phyloP scores from a whole-genome alignment of 1,284 basidiomycete genomes.

The Irpex rosettiformis region DNA sequence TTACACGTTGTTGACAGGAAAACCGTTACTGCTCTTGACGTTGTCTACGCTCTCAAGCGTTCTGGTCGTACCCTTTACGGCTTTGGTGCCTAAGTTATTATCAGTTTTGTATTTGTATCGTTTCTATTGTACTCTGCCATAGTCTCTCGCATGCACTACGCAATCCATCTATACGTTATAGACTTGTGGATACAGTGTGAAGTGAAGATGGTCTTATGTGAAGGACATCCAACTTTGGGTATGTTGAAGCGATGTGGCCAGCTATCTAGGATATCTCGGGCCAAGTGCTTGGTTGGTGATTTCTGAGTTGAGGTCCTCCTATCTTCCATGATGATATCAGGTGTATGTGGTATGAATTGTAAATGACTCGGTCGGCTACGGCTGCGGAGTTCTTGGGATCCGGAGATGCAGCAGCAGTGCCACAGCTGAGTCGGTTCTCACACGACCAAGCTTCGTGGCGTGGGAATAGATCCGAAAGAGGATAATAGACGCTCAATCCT shows the following conservation, averaged over 20 bases:
- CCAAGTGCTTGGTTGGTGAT: too few relatives aligned
- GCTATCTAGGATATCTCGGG: too few relatives aligned
- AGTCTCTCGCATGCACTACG: background rate
- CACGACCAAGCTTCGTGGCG: background rate
- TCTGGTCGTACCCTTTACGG: constrained; percentile 80
- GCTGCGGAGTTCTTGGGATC: too few relatives aligned
- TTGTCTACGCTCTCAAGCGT: constrained; percentile 84
- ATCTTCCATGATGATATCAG: too few relatives aligned
- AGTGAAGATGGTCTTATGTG: background rate
- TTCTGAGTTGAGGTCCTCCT: too few relatives aligned
- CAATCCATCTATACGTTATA: background rate
- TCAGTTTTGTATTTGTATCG: constrained; percentile 14
- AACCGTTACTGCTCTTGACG: constrained; percentile 81
- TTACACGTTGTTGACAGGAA: constrained; percentile 42
- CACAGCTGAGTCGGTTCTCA: too few relatives aligned
- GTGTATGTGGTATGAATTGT: too few relatives aligned
- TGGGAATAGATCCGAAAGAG: background rate
- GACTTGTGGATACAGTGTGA: background rate
- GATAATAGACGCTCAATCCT: background rate
- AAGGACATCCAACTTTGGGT: too few relatives aligned
- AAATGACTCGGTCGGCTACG: too few relatives aligned
- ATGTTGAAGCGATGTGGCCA: too few relatives aligned
- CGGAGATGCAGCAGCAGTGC: too few relatives aligned
- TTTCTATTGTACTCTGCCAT: constrained; percentile 9
- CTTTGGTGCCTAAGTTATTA: constrained; percentile 54